phyloP scores from a whole-genome alignment of 1,139 yeast species.

The Geotrichum macrosporum region DNA sequence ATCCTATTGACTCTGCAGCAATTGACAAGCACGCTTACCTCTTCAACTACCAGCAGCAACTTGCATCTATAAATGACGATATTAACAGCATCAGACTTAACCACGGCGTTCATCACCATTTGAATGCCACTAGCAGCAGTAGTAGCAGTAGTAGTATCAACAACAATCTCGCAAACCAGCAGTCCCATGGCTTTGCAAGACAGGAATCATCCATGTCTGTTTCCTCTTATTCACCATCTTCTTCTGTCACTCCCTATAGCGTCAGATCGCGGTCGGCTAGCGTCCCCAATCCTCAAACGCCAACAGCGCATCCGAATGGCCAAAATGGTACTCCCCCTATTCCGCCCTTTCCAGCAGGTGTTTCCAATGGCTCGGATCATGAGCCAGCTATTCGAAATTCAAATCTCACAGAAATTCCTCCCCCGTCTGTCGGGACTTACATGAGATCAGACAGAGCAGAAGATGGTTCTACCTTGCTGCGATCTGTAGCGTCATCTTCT shows the following conservation, averaged over 20 bases:
- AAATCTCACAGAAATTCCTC: constrained; percentile 17
- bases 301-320: not conserved
- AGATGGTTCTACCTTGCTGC: not conserved
- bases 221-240: constrained; percentile 10
- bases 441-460: not conserved
- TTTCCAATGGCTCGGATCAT: not conserved
- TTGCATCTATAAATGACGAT: constrained; percentile 17
- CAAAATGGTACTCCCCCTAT: constrained; percentile 5
- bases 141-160: constrained; percentile 8
- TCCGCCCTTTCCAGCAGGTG: constrained; percentile 10
- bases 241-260: constrained; percentile 3
- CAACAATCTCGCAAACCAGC: constrained; percentile 1
- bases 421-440: constrained; percentile 11
- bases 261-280: constrained; percentile 19
- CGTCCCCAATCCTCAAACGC: constrained; percentile 14
- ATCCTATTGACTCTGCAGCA: constrained; percentile 12
- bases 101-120: not conserved
- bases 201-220: constrained; percentile 16
- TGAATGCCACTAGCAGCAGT: constrained; percentile 3
- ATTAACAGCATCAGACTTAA: constrained; percentile 1
- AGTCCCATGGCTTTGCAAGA: not conserved
- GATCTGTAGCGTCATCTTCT: constrained; percentile 7
- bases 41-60: constrained; percentile 17
- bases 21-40: constrained; percentile 10
- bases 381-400: constrained; percentile 13